These are phyloP conservation scores for Nannizzia gypsea DNA, from an alignment of 2,329 filamentous ascomycete genomes.

Conservation along the genomic window DNA sequence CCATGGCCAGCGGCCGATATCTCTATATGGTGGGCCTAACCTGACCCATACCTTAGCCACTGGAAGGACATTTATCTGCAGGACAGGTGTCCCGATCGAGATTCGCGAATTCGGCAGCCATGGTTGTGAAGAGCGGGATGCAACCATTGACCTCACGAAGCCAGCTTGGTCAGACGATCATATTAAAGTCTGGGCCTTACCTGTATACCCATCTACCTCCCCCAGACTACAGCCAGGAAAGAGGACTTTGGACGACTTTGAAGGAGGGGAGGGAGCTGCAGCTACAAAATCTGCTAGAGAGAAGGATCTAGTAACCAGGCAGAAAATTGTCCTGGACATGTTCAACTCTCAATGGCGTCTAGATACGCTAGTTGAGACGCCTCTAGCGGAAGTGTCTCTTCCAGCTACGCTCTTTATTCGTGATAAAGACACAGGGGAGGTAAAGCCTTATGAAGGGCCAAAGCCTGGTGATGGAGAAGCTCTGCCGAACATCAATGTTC, in stretches of 20 bases:
- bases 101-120: slow-evolving; percentile 52
- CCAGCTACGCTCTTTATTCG: slow-evolving; percentile 61
- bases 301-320: slow-evolving; percentile 31
- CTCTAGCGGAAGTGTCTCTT: slow-evolving; percentile 53
- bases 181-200: slow-evolving; percentile 75
- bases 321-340: slow-evolving; percentile 59
- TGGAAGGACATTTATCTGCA: slow-evolving; percentile 70
- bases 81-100: slow-evolving; percentile 64
- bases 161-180: slow-evolving; percentile 67
- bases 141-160: slow-evolving; percentile 23
- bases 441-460: slow-evolving; percentile 55
- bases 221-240: slow-evolving; percentile 27
- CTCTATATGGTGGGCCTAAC: slow-evolving; percentile 72
- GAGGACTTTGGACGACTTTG: slow-evolving; percentile 41
- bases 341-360: slow-evolving; percentile 65
- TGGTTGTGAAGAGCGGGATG: slow-evolving; percentile 13
- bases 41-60: slow-evolving; percentile 71
- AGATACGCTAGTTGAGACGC: slow-evolving; percentile 56
- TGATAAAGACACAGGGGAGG: slow-evolving; percentile 46
- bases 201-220: slow-evolving; percentile 35
- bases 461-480: slow-evolving; percentile 40
- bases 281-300: not conserved
- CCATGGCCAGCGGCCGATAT: slow-evolving; percentile 32
- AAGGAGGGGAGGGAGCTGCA: slow-evolving; percentile 16
- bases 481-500: slow-evolving; percentile 55